These are phyloP conservation scores for Cystobasidium pallidum DNA, from an alignment of 1,284 basidiomycete species.

Conservation along the genomic window DNA sequence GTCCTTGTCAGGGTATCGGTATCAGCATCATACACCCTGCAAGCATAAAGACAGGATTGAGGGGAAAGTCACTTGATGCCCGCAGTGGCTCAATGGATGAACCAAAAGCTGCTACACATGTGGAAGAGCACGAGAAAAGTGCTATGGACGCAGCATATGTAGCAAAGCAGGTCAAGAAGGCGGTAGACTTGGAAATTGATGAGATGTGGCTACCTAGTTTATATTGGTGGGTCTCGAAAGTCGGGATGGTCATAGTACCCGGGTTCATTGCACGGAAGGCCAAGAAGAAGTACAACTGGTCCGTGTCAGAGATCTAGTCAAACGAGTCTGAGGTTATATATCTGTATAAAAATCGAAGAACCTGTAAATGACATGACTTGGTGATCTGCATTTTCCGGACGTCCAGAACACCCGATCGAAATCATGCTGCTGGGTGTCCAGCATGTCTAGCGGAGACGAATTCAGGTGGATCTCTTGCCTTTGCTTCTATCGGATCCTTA, in stretches of 20 bases:
- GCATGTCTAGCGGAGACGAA: background rate
- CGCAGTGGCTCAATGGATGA: background rate
- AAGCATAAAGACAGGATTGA: constrained; percentile 37
- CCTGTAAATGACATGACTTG: too few species aligned
- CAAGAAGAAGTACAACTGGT: constrained; percentile 36
- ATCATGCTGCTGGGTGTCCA: too few species aligned
- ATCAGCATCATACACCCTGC: constrained; percentile 41
- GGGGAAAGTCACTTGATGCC: constrained; percentile 22
- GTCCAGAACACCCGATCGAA: too few species aligned
- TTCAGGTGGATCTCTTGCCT: background rate
- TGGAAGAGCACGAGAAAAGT: constrained; percentile 15
- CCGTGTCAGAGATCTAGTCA: background rate
- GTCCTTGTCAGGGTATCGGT: constrained; percentile 1
- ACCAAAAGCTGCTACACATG: background rate
- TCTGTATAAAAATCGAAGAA: too few species aligned
- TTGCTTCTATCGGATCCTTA: background rate
- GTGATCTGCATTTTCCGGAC: background rate
- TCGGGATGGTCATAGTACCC: constrained; percentile 19
- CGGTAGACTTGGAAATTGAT: constrained; percentile 22
- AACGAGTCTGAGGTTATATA: background rate
- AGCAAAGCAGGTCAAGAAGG: constrained; percentile 17
- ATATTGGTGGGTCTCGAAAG: constrained; percentile 37
- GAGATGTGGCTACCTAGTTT: constrained; percentile 40
- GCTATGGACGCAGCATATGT: constrained; percentile 24
- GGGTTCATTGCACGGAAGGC: constrained; percentile 23